These are phyloP conservation scores for Lachnellula cervina DNA, from an alignment of 2,329 filamentous ascomycete species.

Conservation along the genomic window DNA sequence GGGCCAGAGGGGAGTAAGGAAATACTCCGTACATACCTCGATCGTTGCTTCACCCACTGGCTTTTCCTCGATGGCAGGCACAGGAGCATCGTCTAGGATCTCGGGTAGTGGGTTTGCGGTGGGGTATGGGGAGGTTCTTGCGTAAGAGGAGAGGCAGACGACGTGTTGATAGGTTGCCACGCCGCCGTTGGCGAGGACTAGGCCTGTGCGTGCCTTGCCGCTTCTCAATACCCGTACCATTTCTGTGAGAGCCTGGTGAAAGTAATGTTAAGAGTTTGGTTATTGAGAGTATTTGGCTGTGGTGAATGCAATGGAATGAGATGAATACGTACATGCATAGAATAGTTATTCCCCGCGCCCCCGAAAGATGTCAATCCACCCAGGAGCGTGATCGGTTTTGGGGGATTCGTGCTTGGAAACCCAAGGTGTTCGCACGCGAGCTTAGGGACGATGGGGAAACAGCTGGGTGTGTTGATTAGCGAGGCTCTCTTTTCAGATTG, in stretches of 20 bases:
- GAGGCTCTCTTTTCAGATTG: neutral
- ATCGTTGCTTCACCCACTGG: constrained; percentile 47
- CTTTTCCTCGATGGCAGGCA: constrained; percentile 38
- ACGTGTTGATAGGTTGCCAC: constrained; percentile 62
- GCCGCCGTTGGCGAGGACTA: constrained; percentile 63
- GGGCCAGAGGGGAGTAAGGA: too few relatives aligned
- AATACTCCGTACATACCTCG: constrained; percentile 39
- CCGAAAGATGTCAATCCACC: constrained; percentile 65
- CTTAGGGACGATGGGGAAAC: constrained; percentile 67
- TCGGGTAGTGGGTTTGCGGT: constrained; percentile 40
- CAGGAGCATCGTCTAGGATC: constrained; percentile 35
- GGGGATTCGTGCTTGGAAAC: constrained; percentile 40
- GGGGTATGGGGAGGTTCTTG: constrained; percentile 42
- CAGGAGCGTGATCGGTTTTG: constrained; percentile 54
- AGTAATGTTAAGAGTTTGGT: neutral
- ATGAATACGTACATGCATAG: constrained; percentile 51
- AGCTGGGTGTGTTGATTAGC: constrained; percentile 37
- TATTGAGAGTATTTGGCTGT: too few relatives aligned
- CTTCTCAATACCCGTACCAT: constrained; percentile 50
- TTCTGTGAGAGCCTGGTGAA: constrained; percentile 43
- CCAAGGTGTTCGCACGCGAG: constrained; percentile 57
- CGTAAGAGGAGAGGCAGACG: constrained; percentile 49
- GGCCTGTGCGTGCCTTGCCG: constrained; percentile 42
- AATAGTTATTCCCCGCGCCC: constrained; percentile 67
- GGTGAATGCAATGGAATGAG: too few relatives aligned